Percentiles rank a stretch among this genome's conserved stretches.
Evolutionary conservation across 1,284 basidiomycete species (phyloP).

Genomic region (Cutaneotrichosporon sp.): DNA sequence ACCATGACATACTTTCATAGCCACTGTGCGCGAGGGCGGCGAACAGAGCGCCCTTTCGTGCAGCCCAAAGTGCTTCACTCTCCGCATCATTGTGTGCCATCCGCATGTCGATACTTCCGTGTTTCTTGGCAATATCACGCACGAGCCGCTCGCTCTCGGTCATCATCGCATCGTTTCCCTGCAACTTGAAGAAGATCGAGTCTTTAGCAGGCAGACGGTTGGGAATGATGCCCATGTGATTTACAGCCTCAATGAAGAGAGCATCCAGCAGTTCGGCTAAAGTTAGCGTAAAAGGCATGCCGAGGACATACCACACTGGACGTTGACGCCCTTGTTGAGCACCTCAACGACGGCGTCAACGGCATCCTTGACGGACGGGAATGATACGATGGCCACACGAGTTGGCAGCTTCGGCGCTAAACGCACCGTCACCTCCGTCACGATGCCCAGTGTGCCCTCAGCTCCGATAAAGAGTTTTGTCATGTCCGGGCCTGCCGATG

Average conservation of each 20-base stretch:
- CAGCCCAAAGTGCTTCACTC: slow-evolving; percentile 70
- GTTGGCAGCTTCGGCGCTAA: slow-evolving; percentile 72
- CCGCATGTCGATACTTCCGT: slow-evolving; percentile 63
- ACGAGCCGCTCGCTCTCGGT: slow-evolving; percentile 22
- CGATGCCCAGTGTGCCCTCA: slow-evolving; percentile 85
- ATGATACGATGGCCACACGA: slow-evolving; percentile 50
- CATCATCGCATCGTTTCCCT: slow-evolving; percentile 51
- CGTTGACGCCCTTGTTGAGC: slow-evolving; percentile 57
- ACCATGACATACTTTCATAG: slow-evolving; percentile 11
- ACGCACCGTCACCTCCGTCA: slow-evolving; percentile 81
- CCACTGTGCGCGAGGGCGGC: slow-evolving; percentile 54
- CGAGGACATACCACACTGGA: slow-evolving; percentile 35
- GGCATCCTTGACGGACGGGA: slow-evolving; percentile 51
- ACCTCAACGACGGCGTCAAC: slow-evolving; percentile 59
- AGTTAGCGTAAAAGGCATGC: not conserved
- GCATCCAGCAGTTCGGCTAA: slow-evolving; percentile 72
- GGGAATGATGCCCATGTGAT: slow-evolving; percentile 54
- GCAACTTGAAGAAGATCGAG: slow-evolving; percentile 79
- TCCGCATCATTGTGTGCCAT: slow-evolving; percentile 63
- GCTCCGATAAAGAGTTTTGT: slow-evolving; percentile 90
- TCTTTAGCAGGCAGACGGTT: slow-evolving; percentile 63
- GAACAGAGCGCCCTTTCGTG: slow-evolving; percentile 74
- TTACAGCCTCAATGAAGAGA: slow-evolving; percentile 63
- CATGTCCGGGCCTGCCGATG: slow-evolving; percentile 80
- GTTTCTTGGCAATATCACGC: slow-evolving; percentile 54